Base-by-base conservation (phyloP, 306 rosid genomes). In the Glycine tomentella region DNA sequence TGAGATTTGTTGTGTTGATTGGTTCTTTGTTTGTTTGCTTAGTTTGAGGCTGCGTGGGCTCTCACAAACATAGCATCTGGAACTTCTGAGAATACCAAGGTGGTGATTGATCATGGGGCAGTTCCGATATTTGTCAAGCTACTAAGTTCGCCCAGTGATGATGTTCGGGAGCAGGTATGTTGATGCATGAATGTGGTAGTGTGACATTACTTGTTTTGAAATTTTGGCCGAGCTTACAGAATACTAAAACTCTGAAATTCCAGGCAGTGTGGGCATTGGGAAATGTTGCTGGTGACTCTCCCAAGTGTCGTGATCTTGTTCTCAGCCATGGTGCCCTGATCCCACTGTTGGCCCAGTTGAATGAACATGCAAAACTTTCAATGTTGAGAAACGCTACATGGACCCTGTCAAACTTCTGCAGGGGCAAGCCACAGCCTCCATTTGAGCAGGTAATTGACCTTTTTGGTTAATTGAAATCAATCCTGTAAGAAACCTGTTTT, bases 21-120 rank as follows among this genome's bases (percentile, higher is more conserved):
- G 51, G 20, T 63, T 25, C 31, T 0, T 25, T 25, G 9, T 6
- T 61, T 82, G 52, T 46, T 53, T 78, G 38, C 49, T 44, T 79
- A 94, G 98, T 94, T 94, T 72, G 98, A 94, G 89, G 98, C 98
- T 55, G 98, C 98, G 20, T 94, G 98, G 98, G 98, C 98, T 11
- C 95, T 94, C 67, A 94, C 98, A 25, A 94, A 94, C 87, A 94
- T 94, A 71, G 98, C 98, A 3, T 94, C 98, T 1, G 98, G 98
- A 48, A 94, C 98, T 31, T 94, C 98, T 36, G 97, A 92, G 81
- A 92, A 94, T 74, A 94, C 98, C 3, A 94, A 88, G 88, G 97
- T 94, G 72, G 98, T 94, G 49, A 94, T 94, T 69, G 98, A 94
- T 65, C 97, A 94, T 1, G 97, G 98, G 15, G 98, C 98, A 15